Conservation (phyloP, 2,329 filamentous ascomycete genomes). For the Drechslerella dactyloides region DNA sequence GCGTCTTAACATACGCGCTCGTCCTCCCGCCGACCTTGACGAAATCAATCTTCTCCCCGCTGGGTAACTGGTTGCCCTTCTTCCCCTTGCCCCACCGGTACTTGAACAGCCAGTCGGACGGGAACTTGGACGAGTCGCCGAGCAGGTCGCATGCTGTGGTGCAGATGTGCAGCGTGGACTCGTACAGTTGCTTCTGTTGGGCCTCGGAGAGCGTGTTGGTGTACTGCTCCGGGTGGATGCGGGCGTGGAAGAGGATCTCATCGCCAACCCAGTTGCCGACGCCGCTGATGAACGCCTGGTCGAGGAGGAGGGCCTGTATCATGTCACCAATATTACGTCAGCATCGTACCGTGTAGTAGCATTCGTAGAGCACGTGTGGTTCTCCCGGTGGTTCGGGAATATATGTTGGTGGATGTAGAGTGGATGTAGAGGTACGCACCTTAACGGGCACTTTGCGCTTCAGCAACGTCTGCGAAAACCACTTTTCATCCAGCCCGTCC, state of each 20-base stretch:
- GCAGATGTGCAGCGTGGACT: slow-evolving; percentile 73
- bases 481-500: slow-evolving; percentile 79
- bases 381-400: no score
- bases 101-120: slow-evolving; percentile 84
- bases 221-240: slow-evolving; percentile 90
- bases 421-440: slow-evolving; percentile 24
- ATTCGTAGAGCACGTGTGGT: no score
- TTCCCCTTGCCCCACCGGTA: slow-evolving; percentile 89
- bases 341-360: not conserved
- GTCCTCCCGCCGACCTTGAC: slow-evolving; percentile 90
- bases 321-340: not conserved
- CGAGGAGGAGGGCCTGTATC: slow-evolving; percentile 72
- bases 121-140: slow-evolving; percentile 78
- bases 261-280: slow-evolving; percentile 98
- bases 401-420: not conserved
- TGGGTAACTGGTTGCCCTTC: slow-evolving; percentile 69
- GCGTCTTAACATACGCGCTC: slow-evolving; percentile 80
- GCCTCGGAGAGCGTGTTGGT: slow-evolving; percentile 77
- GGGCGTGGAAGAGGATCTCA: slow-evolving; percentile 87
- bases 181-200: slow-evolving; percentile 75
- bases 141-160: slow-evolving; percentile 29
- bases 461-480: slow-evolving; percentile 73
- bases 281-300: slow-evolving; percentile 86
- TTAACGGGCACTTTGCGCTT: slow-evolving; percentile 86
- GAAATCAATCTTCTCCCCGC: slow-evolving; percentile 82